Conservation (phyloP, 805 yeast genomes). For the Starmerella khaoyaiensis region DNA sequence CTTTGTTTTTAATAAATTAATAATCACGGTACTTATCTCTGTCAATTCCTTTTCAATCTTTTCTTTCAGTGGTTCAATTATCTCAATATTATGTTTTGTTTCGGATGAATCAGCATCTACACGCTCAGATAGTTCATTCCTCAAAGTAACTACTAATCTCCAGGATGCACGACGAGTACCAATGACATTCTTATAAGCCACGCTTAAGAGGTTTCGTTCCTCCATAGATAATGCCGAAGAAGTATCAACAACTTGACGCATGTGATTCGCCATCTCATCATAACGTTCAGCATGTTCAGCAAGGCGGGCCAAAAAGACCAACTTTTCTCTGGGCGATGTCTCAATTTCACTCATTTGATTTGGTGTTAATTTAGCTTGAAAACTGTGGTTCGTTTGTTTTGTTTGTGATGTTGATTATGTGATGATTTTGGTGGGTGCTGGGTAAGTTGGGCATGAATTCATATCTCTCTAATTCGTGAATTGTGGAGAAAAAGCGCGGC, state of each 20-base stretch:
- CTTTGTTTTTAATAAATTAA: slow-evolving; percentile 74
- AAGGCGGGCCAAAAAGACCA: slow-evolving; percentile 90
- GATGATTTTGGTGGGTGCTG: no score
- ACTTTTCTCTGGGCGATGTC: slow-evolving; percentile 73
- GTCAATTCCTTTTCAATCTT: slow-evolving; percentile 88
- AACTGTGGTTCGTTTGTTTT: no score
- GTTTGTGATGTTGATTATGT: no score
- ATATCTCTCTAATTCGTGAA: no score
- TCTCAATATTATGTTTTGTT: slow-evolving; percentile 51
- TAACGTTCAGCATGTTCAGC: slow-evolving; percentile 99
- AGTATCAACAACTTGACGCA: slow-evolving; percentile 93
- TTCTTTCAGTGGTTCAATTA: slow-evolving; percentile 87
- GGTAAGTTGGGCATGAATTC: no score
- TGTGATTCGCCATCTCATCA: slow-evolving; percentile 98
- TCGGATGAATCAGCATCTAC: slow-evolving; percentile 6
- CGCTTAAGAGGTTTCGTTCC: slow-evolving; percentile 93
- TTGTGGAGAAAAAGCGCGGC: no score
- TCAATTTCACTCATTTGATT: no score
- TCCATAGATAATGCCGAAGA: slow-evolving; percentile 94
- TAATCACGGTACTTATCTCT: slow-evolving; percentile 86
- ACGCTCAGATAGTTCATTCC: slow-evolving; percentile 93
- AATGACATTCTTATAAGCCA: slow-evolving; percentile 95
- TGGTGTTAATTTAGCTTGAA: no score
- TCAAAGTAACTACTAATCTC: slow-evolving; percentile 84
- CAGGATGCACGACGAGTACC: slow-evolving; percentile 99